Percentiles rank a stretch among this genome's conserved stretches.
Evolutionary conservation across 169 alveolate species (phyloP).

Genomic region (Sarcocystis neurona): DNA sequence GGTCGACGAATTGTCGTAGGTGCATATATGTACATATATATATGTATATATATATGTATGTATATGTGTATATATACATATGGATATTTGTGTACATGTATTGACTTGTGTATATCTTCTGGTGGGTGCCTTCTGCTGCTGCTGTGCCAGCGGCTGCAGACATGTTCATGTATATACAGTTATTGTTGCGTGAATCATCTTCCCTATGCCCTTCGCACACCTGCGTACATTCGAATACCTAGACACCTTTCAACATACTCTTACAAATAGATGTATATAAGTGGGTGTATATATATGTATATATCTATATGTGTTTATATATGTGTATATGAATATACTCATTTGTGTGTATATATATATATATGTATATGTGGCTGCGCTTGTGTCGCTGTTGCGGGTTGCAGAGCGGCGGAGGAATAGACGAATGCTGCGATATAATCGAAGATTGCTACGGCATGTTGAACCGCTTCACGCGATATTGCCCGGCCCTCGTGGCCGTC

Average conservation of each 20-base stretch:
- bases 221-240: too few species aligned
- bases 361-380: neutral
- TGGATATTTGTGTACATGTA: neutral
- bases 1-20: too few species aligned
- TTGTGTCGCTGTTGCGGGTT: too few species aligned
- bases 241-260: too few species aligned
- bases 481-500: slow-evolving; percentile 18
- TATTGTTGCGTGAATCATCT: neutral
- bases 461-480: neutral
- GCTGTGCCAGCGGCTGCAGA: too few species aligned
- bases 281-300: too few species aligned
- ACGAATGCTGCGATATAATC: slow-evolving; percentile 24
- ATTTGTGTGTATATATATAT: neutral
- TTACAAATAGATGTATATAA: too few species aligned
- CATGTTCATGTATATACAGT: neutral
- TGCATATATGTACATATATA: too few species aligned
- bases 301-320: too few species aligned
- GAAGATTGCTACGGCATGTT: slow-evolving; percentile 45
- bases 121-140: too few species aligned
- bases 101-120: neutral
- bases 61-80: too few species aligned
- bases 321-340: neutral
- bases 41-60: neutral
- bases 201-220: too few species aligned
- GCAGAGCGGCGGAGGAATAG: neutral